Percentiles rank a stretch among this genome's conserved stretches.
phyloP scores from a whole-genome alignment of 257 asterid genomes.

The Striga asiatica region DNA sequence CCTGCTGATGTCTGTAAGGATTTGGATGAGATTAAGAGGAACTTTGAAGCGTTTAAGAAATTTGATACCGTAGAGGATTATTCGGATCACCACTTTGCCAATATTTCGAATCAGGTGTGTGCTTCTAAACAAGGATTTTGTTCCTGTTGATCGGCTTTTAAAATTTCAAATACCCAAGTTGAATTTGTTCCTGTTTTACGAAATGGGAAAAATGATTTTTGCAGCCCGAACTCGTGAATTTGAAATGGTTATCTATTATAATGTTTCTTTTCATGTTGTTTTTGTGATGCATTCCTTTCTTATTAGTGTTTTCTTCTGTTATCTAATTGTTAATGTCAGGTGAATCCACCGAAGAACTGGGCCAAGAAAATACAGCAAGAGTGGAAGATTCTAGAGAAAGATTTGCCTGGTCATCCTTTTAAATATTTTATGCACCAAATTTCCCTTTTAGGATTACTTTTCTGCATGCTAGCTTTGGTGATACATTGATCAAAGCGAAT shows the following conservation, averaged over 20 bases:
- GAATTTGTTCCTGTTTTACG: background rate
- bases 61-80: conserved; percentile 74
- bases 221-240: no score
- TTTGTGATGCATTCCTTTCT: background rate
- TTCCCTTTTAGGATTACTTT: background rate
- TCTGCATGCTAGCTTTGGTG: background rate
- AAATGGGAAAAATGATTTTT: no score
- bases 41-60: conserved; percentile 37
- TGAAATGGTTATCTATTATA: no score
- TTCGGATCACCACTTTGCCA: conserved; percentile 51
- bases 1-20: conserved; percentile 18
- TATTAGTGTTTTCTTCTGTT: background rate
- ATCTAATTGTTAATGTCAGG: background rate
- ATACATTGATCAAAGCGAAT: background rate
- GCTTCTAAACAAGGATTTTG: background rate
- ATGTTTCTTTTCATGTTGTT: background rate
- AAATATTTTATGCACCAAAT: background rate
- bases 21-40: conserved; percentile 33
- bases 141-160: background rate
- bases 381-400: conserved; percentile 78
- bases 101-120: conserved; percentile 34
- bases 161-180: background rate
- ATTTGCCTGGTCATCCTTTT: conserved; percentile 61
- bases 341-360: conserved; percentile 61
- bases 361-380: conserved; percentile 82